phyloP scores from a whole-genome alignment of 495 filamentous ascomycete species.

The Glarea lozoyensis region DNA sequence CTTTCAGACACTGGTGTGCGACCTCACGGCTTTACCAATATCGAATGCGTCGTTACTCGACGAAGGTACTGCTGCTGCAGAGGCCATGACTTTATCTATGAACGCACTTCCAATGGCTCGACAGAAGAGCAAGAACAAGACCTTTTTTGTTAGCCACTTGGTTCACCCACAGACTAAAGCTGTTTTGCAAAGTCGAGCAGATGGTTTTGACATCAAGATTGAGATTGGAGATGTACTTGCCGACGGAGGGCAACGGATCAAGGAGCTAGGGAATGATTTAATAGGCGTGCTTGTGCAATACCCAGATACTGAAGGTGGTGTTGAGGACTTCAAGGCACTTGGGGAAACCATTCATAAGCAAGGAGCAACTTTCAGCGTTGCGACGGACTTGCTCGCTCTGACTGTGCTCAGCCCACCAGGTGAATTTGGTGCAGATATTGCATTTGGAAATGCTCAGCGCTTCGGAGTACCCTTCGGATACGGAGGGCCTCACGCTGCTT shows the following conservation, averaged over 20 bases:
- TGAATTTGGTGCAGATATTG: slow-evolving; percentile 95
- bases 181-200: slow-evolving; percentile 79
- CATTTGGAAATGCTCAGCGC: slow-evolving; percentile 91
- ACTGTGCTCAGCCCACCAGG: slow-evolving; percentile 86
- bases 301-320: slow-evolving; percentile 79
- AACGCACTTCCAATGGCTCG: slow-evolving; percentile 63
- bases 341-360: slow-evolving; percentile 71
- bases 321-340: slow-evolving; percentile 65
- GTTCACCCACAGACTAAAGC: slow-evolving; percentile 87
- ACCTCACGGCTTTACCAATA: slow-evolving; percentile 82
- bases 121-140: slow-evolving; percentile 67
- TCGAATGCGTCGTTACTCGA: slow-evolving; percentile 92
- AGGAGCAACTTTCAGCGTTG: slow-evolving; percentile 77
- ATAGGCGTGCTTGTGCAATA: slow-evolving; percentile 94
- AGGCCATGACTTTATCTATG: slow-evolving; percentile 94
- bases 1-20: slow-evolving; percentile 90
- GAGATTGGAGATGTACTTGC: slow-evolving; percentile 60
- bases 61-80: slow-evolving; percentile 88
- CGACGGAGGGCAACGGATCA: slow-evolving; percentile 51
- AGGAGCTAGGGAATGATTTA: slow-evolving; percentile 70
- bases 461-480: slow-evolving; percentile 92
- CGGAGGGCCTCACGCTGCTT: slow-evolving; percentile 93
- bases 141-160: slow-evolving; percentile 72
- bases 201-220: slow-evolving; percentile 86
- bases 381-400: slow-evolving; percentile 85